Evolutionary conservation across 305 asterid genomes (phyloP), one percentile per base, ranked within the genome.

Genomic region (Solanum hybrid): DNA sequence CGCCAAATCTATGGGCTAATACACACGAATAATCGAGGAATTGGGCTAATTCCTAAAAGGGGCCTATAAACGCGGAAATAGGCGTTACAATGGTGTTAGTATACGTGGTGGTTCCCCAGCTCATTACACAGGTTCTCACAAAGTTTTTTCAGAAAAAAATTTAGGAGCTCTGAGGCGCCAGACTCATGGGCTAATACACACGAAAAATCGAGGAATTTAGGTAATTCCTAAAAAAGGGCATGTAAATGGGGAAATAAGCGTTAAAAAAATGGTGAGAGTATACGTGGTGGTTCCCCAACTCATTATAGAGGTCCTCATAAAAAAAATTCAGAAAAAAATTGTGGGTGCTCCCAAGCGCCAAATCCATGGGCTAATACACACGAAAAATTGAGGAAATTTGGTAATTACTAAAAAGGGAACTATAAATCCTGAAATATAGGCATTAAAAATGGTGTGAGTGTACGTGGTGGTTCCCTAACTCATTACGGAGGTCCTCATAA

Each of bases 131-230:
- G 0, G 10, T 51, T 4, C n/a, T 16, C 9, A 51, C 0, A 51
- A 51, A 42, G 51, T 12, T 12, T 40, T 40, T 42, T 12, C 56
- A 42, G 17, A 42, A 51, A 16, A 51, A 51, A 1, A 2, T 51
- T 1, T 16, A 6, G n/a, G 9, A 1, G 1, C n/a, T 51, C n/a
- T 6, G 9, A 51, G 8, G n/a, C 0, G 0, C n/a, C 1, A 51
- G n/a, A 16, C 3, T 0, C 1, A 51, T 51, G 9, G 66, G n/a
- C n/a, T 51, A 16, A 51, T 51, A 51, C n/a, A 51, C 9, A 51
- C n/a, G 4, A 51, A 51, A 16, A 16, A 16, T 51, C 3, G 1
- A 16, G 66, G 0, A 51, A 51, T 16, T 16, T 6, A 6, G n/a
- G 4, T 16, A 51, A 16, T 16, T 51, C 24, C 26, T 60, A 60